Evolutionary conservation across 2,329 filamentous ascomycete genomes (phyloP).

Genomic region (Domatiomyces catenatus): DNA sequence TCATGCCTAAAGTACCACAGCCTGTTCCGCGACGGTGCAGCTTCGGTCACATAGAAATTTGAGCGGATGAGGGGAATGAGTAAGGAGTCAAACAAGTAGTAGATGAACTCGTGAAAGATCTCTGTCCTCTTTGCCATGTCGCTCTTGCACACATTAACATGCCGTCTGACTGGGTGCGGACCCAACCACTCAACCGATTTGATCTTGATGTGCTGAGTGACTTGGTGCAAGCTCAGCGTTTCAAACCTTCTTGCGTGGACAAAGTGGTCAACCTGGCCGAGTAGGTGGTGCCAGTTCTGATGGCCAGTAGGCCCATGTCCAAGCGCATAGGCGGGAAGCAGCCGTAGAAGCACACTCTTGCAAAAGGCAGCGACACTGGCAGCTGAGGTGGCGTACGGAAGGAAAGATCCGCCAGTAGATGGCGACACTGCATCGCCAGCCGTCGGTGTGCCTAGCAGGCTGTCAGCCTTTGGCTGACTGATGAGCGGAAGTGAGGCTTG

Average conservation of each 20-base stretch:
- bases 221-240: slow-evolving; percentile 60
- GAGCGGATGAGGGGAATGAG: slow-evolving; percentile 71
- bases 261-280: slow-evolving; percentile 61
- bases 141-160: slow-evolving; percentile 47
- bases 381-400: slow-evolving; percentile 41
- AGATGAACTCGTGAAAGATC: slow-evolving; percentile 70
- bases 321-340: slow-evolving; percentile 66
- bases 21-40: slow-evolving; percentile 59
- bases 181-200: slow-evolving; percentile 57
- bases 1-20: slow-evolving; percentile 94
- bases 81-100: slow-evolving; percentile 85
- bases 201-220: slow-evolving; percentile 62
- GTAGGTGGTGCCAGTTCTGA: slow-evolving; percentile 47
- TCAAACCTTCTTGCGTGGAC: slow-evolving; percentile 67
- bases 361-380: slow-evolving; percentile 73
- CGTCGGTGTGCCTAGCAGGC: background rate
- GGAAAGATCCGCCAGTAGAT: slow-evolving; percentile 5
- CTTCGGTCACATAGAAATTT: slow-evolving; percentile 93
- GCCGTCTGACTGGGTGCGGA: slow-evolving; percentile 31
- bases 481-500: slow-evolving; percentile 1
- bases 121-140: slow-evolving; percentile 64
- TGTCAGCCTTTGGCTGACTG: slow-evolving; percentile 4
- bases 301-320: slow-evolving; percentile 39
- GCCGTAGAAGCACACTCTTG: slow-evolving; percentile 53
- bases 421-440: background rate